Evolutionary conservation across 2,329 filamentous ascomycete species (phyloP).

Genomic region (Didymellaceae sp.): DNA sequence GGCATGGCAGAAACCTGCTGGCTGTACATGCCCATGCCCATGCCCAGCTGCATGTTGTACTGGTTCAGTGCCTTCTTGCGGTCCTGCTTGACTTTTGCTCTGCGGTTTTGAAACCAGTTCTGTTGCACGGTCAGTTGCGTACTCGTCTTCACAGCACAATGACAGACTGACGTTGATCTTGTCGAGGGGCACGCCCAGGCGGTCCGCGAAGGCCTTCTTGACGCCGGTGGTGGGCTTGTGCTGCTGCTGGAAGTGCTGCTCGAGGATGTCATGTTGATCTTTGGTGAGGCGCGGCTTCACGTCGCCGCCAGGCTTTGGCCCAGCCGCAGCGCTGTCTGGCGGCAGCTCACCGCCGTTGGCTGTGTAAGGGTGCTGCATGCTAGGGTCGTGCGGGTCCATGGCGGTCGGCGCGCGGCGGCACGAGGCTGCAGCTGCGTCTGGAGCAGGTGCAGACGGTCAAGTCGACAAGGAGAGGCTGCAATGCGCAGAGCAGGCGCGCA

Average conservation of each 20-base stretch:
- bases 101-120: constrained; percentile 63
- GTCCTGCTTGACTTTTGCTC: constrained; percentile 61
- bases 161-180: constrained; percentile 60
- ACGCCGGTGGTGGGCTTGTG: constrained; percentile 58
- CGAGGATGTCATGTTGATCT: constrained; percentile 60
- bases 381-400: constrained; percentile 37
- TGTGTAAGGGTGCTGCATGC: constrained; percentile 32
- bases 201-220: constrained; percentile 58
- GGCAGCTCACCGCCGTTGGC: constrained; percentile 21
- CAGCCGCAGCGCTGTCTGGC: constrained; percentile 27
- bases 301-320: constrained; percentile 46
- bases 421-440: constrained; percentile 16
- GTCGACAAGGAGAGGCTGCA: constrained; percentile 1
- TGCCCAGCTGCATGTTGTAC: constrained; percentile 45
- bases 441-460: constrained; percentile 18
- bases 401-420: constrained; percentile 35
- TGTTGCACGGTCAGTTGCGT: constrained; percentile 48
- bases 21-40: constrained; percentile 24
- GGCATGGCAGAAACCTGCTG: constrained; percentile 33
- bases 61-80: constrained; percentile 54
- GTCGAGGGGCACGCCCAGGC: constrained; percentile 57
- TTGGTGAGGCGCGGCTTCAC: constrained; percentile 61
- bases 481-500: constrained; percentile 9
- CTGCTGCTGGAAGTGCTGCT: constrained; percentile 56
- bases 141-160: background rate